These are phyloP conservation scores for Melanopsichium pennsylvanicum DNA, from an alignment of 1,284 basidiomycete species.

Conservation along the genomic window DNA sequence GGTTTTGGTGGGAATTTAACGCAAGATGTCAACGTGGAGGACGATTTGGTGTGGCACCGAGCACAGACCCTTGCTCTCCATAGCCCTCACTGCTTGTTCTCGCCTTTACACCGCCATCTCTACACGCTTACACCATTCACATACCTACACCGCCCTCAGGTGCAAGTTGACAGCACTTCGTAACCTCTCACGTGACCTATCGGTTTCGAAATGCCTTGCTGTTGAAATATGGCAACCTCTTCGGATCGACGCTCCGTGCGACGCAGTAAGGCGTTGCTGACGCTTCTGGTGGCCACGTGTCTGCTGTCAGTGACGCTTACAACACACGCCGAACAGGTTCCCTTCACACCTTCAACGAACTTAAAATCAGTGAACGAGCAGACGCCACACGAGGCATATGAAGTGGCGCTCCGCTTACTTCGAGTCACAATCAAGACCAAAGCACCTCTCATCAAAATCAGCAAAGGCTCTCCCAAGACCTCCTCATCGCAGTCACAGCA, in stretches of 20 bases:
- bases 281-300: constrained; percentile 15
- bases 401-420: constrained; percentile 42
- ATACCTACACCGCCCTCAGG: neutral
- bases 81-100: neutral
- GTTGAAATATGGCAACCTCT: constrained; percentile 14
- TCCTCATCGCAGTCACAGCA: constrained; percentile 1
- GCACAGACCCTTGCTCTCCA: constrained; percentile 15
- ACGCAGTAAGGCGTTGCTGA: constrained; percentile 18
- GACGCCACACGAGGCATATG: constrained; percentile 41
- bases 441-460: constrained; percentile 3
- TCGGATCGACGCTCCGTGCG: constrained; percentile 4
- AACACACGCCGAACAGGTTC: constrained; percentile 14
- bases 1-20: no score
- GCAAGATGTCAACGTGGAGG: constrained; percentile 11
- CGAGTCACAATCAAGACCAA: constrained; percentile 39
- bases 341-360: constrained; percentile 5
- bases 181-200: no score
- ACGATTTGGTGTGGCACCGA: neutral
- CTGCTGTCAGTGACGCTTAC: constrained; percentile 12
- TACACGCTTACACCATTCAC: neutral
- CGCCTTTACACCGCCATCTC: neutral
- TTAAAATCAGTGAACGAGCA: neutral
- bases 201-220: neutral
- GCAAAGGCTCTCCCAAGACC: neutral
- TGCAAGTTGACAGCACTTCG: no score